These are phyloP conservation scores for Fraxinus cuspidata DNA, from an alignment of 257 asterid genomes.

Conservation along the genomic window DNA sequence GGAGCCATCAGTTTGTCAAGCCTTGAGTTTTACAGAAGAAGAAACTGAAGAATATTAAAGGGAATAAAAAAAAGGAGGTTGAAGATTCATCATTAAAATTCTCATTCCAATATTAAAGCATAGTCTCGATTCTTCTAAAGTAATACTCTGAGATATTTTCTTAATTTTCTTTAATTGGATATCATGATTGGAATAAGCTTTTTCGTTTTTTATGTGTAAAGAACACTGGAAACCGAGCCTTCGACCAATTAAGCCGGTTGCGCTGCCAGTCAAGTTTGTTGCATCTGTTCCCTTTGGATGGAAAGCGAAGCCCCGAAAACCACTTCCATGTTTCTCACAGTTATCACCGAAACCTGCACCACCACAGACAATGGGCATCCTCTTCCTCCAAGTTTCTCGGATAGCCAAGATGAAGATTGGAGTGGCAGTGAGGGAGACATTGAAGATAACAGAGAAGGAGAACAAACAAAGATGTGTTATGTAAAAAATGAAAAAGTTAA, in stretches of 20 bases:
- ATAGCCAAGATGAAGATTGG: slow-evolving; percentile 29
- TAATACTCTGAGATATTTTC: slow-evolving; percentile 12
- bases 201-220: neutral
- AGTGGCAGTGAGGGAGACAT: slow-evolving; percentile 16
- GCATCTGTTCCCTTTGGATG: slow-evolving; percentile 83
- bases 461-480: slow-evolving; percentile 5
- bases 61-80: neutral
- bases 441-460: slow-evolving; percentile 26
- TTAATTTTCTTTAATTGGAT: neutral
- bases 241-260: slow-evolving; percentile 27
- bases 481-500: too few species aligned
- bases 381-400: slow-evolving; percentile 31
- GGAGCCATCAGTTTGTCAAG: slow-evolving; percentile 60
- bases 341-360: slow-evolving; percentile 19
- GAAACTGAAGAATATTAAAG: slow-evolving; percentile 32
- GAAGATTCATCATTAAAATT: neutral
- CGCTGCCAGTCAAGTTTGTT: slow-evolving; percentile 53
- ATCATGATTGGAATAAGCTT: neutral
- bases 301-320: slow-evolving; percentile 95
- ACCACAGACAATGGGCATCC: slow-evolving; percentile 22
- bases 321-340: slow-evolving; percentile 44
- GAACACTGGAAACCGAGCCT: slow-evolving; percentile 80
- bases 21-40: slow-evolving; percentile 57
- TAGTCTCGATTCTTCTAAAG: slow-evolving; percentile 27
- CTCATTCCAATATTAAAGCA: slow-evolving; percentile 9